A percentile compares a stretch with the other conserved stretches of the same genome.
Evolutionary conservation across 768 basidiomycete genomes (phyloP).

Genomic region (Candolleomyces efflorescens): DNA sequence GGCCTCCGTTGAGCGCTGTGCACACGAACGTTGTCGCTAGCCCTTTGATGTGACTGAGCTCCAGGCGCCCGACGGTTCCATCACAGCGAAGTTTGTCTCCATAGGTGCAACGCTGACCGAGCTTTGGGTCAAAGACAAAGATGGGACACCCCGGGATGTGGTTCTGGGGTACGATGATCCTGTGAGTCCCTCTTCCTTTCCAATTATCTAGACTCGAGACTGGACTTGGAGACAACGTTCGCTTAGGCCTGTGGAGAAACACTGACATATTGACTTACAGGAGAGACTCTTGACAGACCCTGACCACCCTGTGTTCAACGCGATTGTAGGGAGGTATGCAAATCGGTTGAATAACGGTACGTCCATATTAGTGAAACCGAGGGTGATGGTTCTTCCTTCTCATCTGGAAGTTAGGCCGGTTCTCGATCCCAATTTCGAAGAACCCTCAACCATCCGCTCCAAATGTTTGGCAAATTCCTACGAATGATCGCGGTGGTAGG

Average conservation of each 20-base stretch:
- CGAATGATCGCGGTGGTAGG: slow-evolving; percentile 46
- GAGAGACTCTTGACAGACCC: slow-evolving; percentile 38
- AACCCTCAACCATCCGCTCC: slow-evolving; percentile 37
- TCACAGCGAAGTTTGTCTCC: slow-evolving; percentile 53
- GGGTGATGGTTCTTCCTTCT: neutral
- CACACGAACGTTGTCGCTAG: slow-evolving; percentile 25
- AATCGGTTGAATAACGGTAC: slow-evolving; percentile 49
- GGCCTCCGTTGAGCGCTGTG: too few species aligned
- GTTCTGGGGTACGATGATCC: slow-evolving; percentile 56
- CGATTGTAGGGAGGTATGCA: slow-evolving; percentile 42
- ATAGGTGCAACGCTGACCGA: slow-evolving; percentile 54
- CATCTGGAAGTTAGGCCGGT: slow-evolving; percentile 32
- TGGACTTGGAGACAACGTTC: too few species aligned
- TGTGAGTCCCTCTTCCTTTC: too few species aligned
- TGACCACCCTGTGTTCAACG: slow-evolving; percentile 43
- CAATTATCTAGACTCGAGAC: too few species aligned
- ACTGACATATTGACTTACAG: slow-evolving; percentile 16
- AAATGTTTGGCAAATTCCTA: slow-evolving; percentile 45
- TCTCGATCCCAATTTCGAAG: slow-evolving; percentile 50
- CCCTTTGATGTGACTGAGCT: slow-evolving; percentile 46
- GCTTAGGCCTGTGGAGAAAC: too few species aligned
- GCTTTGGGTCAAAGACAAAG: slow-evolving; percentile 51
- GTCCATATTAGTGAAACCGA: neutral
- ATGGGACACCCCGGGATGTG: slow-evolving; percentile 44
- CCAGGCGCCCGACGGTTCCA: slow-evolving; percentile 47